These are phyloP conservation scores for Kwoniella sp. DNA, from an alignment of 768 basidiomycete genomes.

Conservation along the genomic window DNA sequence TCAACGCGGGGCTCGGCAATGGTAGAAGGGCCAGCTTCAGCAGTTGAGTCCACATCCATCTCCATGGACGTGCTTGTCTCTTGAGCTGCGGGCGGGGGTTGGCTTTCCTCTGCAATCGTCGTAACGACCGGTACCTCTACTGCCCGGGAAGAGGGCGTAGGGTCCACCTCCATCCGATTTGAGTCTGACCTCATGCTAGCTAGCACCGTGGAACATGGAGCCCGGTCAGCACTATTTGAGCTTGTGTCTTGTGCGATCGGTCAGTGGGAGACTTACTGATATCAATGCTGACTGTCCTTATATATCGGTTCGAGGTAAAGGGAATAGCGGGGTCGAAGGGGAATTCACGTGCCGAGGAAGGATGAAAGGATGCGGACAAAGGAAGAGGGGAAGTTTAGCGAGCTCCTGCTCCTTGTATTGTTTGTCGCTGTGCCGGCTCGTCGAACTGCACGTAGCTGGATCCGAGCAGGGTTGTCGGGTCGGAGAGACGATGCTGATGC, in stretches of 20 bases:
- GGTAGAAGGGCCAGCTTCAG: constrained; percentile 3
- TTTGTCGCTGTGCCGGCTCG: too few species aligned
- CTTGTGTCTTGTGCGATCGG: too few species aligned
- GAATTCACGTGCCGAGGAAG: neutral
- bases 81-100: neutral
- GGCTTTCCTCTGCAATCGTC: neutral
- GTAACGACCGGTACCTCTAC: neutral
- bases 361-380: constrained; percentile 20
- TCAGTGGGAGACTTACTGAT: too few species aligned
- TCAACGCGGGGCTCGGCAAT: neutral
- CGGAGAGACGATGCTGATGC: too few species aligned
- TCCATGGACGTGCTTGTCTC: constrained; percentile 16
- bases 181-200: constrained; percentile 10
- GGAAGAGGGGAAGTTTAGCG: constrained; percentile 22
- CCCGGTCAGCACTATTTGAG: too few species aligned
- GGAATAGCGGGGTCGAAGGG: neutral
- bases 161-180: constrained; percentile 20
- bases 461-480: too few species aligned
- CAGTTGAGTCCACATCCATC: constrained; percentile 8
- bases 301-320: neutral
- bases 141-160: constrained; percentile 3
- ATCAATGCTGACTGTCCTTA: neutral
- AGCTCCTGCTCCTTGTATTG: too few species aligned
- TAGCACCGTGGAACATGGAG: too few species aligned
- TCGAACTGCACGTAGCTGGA: too few species aligned